phyloP scores from a whole-genome alignment of 2,329 filamentous ascomycete genomes.

The Cordyceps tenuipes region DNA sequence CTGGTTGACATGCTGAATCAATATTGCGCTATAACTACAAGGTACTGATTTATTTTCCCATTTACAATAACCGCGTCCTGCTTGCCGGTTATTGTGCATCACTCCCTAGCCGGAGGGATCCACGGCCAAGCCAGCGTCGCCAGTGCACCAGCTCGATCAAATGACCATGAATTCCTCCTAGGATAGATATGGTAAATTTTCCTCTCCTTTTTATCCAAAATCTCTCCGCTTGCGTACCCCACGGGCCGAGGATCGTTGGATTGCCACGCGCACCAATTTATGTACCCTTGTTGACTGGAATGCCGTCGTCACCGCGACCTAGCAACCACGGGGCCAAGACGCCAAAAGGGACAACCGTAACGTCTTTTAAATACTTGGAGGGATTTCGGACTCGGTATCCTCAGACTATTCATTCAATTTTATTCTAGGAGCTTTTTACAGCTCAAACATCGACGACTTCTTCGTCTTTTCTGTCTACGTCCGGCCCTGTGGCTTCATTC shows the following conservation, averaged over 20 bases:
- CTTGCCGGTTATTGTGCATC: background rate
- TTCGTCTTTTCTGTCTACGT: background rate
- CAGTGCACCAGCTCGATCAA: background rate
- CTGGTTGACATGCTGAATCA: background rate
- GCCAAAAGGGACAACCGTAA: background rate
- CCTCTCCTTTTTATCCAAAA: background rate
- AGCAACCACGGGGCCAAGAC: background rate
- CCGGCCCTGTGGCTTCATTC: background rate
- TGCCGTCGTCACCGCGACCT: slow-evolving; percentile 25
- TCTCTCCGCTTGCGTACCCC: background rate
- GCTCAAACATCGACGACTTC: background rate
- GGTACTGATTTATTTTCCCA: no score
- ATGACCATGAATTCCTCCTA: background rate
- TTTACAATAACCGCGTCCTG: no score
- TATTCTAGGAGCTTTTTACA: background rate
- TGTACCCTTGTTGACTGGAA: slow-evolving; percentile 19
- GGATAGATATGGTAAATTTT: background rate
- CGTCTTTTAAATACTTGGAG: slow-evolving; percentile 17
- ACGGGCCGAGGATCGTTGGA: background rate
- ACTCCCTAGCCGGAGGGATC: background rate
- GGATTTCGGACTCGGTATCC: background rate
- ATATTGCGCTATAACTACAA: background rate
- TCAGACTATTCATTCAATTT: background rate
- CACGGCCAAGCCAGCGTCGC: background rate
- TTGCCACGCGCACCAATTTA: background rate